Conservation (phyloP, 495 filamentous ascomycete genomes). For the Neurospora cerealis region DNA sequence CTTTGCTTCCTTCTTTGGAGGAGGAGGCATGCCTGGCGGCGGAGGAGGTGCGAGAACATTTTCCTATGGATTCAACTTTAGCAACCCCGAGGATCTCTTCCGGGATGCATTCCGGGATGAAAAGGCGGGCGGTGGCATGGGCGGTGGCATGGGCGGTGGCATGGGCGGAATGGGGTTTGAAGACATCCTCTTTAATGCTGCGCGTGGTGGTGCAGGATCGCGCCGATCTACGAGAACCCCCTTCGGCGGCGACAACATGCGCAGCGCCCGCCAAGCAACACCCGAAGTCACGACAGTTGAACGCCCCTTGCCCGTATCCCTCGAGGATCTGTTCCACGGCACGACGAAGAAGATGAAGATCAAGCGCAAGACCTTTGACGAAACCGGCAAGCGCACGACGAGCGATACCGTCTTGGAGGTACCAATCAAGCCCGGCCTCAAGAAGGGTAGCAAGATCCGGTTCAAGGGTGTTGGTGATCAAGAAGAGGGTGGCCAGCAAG, state of each 20-base stretch:
- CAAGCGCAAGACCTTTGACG: slow-evolving; percentile 89
- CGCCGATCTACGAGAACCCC: slow-evolving; percentile 26
- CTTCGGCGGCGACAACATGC: slow-evolving; percentile 38
- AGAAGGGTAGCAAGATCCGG: slow-evolving; percentile 95
- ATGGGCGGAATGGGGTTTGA: slow-evolving; percentile 24
- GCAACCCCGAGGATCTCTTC: slow-evolving; percentile 76
- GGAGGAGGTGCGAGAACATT: slow-evolving; percentile 49
- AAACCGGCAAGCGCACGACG: slow-evolving; percentile 68
- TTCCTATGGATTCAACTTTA: slow-evolving; percentile 61
- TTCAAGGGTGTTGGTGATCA: slow-evolving; percentile 94
- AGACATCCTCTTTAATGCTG: slow-evolving; percentile 21
- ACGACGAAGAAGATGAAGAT: slow-evolving; percentile 94
- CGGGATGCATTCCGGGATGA: slow-evolving; percentile 59
- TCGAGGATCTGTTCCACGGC: slow-evolving; percentile 82
- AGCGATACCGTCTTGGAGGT: slow-evolving; percentile 89
- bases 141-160: slow-evolving; percentile 29
- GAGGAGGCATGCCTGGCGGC: slow-evolving; percentile 9
- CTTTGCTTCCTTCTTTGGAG: slow-evolving; percentile 18
- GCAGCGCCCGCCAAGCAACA: slow-evolving; percentile 41
- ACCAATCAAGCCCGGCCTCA: slow-evolving; percentile 86
- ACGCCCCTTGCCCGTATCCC: slow-evolving; percentile 63
- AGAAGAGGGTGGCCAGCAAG: slow-evolving; percentile 93
- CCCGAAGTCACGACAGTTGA: slow-evolving; percentile 88
- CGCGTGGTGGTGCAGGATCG: slow-evolving; percentile 27
- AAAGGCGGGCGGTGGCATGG: slow-evolving; percentile 32